phyloP scores from a whole-genome alignment of 164 flowering plant genomes.

The Tinospora cordifolia region DNA sequence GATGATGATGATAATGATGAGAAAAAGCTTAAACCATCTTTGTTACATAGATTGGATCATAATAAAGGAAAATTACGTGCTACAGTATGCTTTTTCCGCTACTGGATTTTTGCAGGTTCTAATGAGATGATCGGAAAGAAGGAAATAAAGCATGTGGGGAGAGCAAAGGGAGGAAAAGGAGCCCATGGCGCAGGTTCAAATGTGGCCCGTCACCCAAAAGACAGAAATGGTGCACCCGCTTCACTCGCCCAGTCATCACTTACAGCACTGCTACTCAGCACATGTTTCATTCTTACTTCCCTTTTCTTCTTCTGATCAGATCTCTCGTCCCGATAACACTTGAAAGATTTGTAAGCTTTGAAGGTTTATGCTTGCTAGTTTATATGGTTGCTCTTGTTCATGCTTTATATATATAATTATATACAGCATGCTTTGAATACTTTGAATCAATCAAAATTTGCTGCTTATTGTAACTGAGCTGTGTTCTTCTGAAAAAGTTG shows the following conservation, averaged over 20 bases:
- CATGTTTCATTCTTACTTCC: background rate
- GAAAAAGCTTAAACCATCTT: too few relatives aligned
- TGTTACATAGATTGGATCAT: background rate
- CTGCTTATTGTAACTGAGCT: background rate
- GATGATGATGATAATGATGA: too few relatives aligned
- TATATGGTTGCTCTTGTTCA: background rate
- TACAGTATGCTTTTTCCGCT: background rate
- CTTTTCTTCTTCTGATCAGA: conserved; percentile 4
- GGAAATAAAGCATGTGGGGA: background rate
- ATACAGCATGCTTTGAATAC: too few relatives aligned
- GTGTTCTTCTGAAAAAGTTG: background rate
- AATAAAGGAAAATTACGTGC: background rate
- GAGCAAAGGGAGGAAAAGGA: background rate
- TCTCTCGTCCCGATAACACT: background rate
- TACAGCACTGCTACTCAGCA: background rate
- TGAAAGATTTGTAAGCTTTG: background rate
- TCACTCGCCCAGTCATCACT: background rate
- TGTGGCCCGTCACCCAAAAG: background rate
- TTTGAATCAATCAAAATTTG: background rate
- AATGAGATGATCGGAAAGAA: background rate
- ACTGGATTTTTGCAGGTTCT: background rate
- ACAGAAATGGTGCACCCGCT: background rate
- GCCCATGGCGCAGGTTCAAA: background rate
- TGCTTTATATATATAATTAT: too few relatives aligned
- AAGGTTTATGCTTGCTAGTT: conserved; percentile 1